Evolutionary conservation across 495 filamentous ascomycete species (phyloP), one percentile per base, ranked within the genome.

Genomic region (Cercophora samala): DNA sequence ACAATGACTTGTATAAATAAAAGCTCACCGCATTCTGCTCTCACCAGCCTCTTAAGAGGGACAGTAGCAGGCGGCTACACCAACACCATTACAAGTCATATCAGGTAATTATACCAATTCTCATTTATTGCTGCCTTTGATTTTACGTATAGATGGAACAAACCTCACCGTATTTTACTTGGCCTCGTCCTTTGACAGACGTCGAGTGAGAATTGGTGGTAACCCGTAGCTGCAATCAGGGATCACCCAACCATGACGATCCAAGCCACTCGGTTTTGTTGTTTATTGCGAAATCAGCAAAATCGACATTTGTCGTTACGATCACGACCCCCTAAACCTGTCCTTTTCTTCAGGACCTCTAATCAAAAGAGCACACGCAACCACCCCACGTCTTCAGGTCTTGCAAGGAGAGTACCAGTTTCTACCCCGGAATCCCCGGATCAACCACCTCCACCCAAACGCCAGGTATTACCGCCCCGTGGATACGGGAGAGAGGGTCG

Each of bases 401-500:
- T 23, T 21, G 53, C 53, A 56, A 56, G 53, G 53, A 56, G 53
- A 56, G 53, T 21, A 22, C 53, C 52, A 53, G 42, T 46, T 37
- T 68, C 52, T 64, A 60, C 46, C 62, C 66, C 60, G 15, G 52
- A 60, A 46, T 46, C 37, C 37, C 37, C 37, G 37, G 37, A 46
- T 46, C 37, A 46, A 46, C 37, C 11, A 46, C 15, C 37, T 46
- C 37, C 37, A 17, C 37, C 37, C 37, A 46, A 46, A 46, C 37
- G 37, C 37, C 37, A 46, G 37, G 37, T 46, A 46, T 46, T 46
- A 46, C 15, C 37, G 15, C 37, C 37, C 37, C 37, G 37, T 46
- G 37, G 37, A 46, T 9, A 46, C 37, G 37, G 37, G 6, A 17
- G 15, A 46, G 15, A 17, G 37, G 37, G 37, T 46, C 37, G 37